Evolutionary conservation across 768 basidiomycete genomes (phyloP).

Genomic region (Lactarius sanguifluus): DNA sequence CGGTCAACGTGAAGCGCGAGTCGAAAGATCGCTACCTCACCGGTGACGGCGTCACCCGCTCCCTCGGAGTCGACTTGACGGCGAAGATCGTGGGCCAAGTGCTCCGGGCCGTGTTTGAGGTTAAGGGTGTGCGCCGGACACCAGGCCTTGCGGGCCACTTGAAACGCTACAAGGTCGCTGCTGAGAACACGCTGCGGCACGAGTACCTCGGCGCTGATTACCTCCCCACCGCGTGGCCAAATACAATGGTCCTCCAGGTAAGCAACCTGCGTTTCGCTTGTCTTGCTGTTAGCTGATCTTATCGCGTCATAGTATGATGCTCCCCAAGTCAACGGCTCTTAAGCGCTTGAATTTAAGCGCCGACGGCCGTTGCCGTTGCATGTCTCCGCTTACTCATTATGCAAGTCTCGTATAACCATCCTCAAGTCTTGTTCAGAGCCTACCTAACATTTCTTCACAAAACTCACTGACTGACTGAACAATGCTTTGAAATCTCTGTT

Average conservation of each 20-base stretch:
- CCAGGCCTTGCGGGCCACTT: constrained; percentile 68
- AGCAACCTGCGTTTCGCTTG: constrained; percentile 18
- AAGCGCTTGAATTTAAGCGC: not conserved
- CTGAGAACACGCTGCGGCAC: constrained; percentile 47
- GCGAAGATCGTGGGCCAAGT: constrained; percentile 62
- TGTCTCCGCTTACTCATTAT: not conserved
- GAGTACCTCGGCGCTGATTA: constrained; percentile 56
- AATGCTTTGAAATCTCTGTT: not conserved
- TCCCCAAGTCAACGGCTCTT: not conserved
- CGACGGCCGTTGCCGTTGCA: not conserved
- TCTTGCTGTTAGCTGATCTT: not conserved
- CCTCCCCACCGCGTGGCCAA: constrained; percentile 63
- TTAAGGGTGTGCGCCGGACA: constrained; percentile 59
- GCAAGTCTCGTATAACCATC: not conserved
- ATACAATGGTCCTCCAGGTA: constrained; percentile 60
- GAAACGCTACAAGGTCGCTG: constrained; percentile 51
- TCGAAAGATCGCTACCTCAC: constrained; percentile 48
- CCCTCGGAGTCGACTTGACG: constrained; percentile 53
- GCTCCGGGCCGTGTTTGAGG: constrained; percentile 61
- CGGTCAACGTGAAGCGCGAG: constrained; percentile 46
- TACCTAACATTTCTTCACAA: not conserved
- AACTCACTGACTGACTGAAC: not conserved
- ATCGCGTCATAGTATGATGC: constrained; percentile 14
- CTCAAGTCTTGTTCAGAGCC: not conserved
- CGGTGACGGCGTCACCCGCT: constrained; percentile 48